phyloP scores from a whole-genome alignment of 2,329 filamentous ascomycete species.

The Juglanconis oblonga region DNA sequence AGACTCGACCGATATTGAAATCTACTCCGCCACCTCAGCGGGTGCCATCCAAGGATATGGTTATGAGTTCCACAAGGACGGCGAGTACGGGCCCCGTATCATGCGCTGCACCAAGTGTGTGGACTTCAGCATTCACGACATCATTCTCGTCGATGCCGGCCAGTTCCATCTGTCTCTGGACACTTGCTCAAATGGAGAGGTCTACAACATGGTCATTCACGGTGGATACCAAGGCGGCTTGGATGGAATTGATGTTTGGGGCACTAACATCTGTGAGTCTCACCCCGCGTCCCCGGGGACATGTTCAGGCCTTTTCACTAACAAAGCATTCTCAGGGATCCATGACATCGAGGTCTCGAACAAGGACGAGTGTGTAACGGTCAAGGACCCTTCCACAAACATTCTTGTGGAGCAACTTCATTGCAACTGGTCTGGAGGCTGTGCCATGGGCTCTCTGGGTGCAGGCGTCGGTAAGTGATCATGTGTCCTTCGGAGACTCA shows the following conservation, averaged over 20 bases:
- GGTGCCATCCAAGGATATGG: conserved; percentile 50
- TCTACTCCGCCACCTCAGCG: conserved; percentile 39
- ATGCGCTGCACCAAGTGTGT: conserved; percentile 40
- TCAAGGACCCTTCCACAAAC: conserved; percentile 45
- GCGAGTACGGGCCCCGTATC: conserved; percentile 39
- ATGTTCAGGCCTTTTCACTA: conserved; percentile 47
- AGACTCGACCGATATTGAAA: conserved; percentile 40
- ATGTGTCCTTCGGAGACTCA: neutral
- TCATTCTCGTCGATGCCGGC: conserved; percentile 43
- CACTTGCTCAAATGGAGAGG: conserved; percentile 44
- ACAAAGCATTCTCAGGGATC: conserved; percentile 28
- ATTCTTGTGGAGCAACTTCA: conserved; percentile 59
- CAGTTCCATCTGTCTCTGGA: conserved; percentile 24
- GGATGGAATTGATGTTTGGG: conserved; percentile 55
- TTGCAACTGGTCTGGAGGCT: conserved; percentile 56
- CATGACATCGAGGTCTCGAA: conserved; percentile 61
- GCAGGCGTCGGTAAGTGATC: conserved; percentile 31
- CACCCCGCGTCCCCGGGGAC: conserved; percentile 35
- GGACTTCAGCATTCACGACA: conserved; percentile 47
- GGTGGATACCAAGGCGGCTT: conserved; percentile 49
- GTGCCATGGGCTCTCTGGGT: conserved; percentile 54
- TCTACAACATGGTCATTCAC: conserved; percentile 53
- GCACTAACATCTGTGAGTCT: conserved; percentile 44
- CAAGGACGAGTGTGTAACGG: conserved; percentile 47
- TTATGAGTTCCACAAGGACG: conserved; percentile 38